A percentile compares a stretch with the other conserved stretches of the same genome.
Conservation (phyloP, 345 rosid species). For the Carallia pectinifolia region DNA sequence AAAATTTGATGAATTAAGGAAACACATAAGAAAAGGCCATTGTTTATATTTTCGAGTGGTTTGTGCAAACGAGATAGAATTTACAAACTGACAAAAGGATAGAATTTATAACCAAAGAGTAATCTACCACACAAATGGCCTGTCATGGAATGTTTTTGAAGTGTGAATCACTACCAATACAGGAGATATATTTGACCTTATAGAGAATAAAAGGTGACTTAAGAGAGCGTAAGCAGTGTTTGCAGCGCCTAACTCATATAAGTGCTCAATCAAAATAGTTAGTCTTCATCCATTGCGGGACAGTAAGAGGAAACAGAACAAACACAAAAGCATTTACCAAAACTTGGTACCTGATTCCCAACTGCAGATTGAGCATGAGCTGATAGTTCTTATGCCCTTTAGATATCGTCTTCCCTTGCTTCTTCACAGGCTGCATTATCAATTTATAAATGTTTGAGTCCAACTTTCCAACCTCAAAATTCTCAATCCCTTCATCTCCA, state of each 20-base stretch:
- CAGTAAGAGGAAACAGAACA: neutral
- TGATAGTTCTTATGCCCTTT: conserved; percentile 97
- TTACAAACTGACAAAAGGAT: too few relatives aligned
- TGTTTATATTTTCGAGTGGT: too few relatives aligned
- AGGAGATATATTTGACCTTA: too few relatives aligned
- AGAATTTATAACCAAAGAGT: too few relatives aligned
- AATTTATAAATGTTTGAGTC: conserved; percentile 35
- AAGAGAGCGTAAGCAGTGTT: too few relatives aligned
- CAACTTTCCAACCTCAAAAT: conserved; percentile 41
- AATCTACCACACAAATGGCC: too few relatives aligned
- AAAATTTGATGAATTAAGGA: too few relatives aligned
- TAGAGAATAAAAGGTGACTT: too few relatives aligned
- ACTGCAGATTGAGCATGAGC: conserved; percentile 96
- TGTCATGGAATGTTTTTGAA: too few relatives aligned
- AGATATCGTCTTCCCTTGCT: conserved; percentile 78
- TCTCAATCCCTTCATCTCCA: conserved; percentile 43
- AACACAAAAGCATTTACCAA: conserved; percentile 2
- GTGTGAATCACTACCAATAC: neutral
- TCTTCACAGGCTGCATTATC: conserved; percentile 59
- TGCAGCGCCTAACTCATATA: neutral
- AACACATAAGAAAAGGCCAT: too few relatives aligned
- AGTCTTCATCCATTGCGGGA: too few relatives aligned
- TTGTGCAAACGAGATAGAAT: too few relatives aligned
- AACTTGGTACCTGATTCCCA: conserved; percentile 75
- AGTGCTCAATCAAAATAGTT: neutral